Conservation (phyloP, 208 protist species). For the Phytomonas francai region DNA sequence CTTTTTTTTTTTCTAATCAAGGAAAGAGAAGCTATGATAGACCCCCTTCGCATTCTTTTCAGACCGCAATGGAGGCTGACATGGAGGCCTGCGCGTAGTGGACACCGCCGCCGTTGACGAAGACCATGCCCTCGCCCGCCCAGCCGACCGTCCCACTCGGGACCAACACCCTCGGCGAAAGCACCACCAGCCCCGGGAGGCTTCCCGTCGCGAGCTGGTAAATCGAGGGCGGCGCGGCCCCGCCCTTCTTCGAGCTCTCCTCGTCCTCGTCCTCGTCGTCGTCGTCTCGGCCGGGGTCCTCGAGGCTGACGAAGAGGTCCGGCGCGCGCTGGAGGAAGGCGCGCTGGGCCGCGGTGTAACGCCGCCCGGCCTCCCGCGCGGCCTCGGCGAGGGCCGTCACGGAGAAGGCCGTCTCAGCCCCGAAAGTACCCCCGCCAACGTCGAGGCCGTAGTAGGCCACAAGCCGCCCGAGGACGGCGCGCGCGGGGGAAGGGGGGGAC, state of each 20-base stretch:
- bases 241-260: background rate
- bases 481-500: background rate
- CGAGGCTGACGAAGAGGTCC: conserved; percentile 50
- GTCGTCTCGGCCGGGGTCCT: conserved; percentile 1
- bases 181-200: conserved; percentile 25
- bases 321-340: conserved; percentile 75
- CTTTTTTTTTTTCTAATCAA: background rate
- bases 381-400: background rate
- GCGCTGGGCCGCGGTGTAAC: conserved; percentile 50
- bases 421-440: no score
- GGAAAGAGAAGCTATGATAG: no score
- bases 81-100: conserved; percentile 47
- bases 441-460: no score
- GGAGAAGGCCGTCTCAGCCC: background rate
- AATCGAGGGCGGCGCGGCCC: background rate
- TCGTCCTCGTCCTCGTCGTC: conserved; percentile 1
- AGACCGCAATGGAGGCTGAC: conserved; percentile 53
- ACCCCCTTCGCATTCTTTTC: background rate
- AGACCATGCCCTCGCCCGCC: conserved; percentile 47
- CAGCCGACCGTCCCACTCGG: conserved; percentile 50
- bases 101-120: conserved; percentile 31
- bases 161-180: conserved; percentile 43
- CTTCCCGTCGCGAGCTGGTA: background rate
- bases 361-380: conserved; percentile 24
- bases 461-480: no score